A percentile compares a stretch with the other conserved stretches of the same genome.
Evolutionary conservation across 129 eudicot species (phyloP).

Genomic region (Chrysanthemum makinoi): DNA sequence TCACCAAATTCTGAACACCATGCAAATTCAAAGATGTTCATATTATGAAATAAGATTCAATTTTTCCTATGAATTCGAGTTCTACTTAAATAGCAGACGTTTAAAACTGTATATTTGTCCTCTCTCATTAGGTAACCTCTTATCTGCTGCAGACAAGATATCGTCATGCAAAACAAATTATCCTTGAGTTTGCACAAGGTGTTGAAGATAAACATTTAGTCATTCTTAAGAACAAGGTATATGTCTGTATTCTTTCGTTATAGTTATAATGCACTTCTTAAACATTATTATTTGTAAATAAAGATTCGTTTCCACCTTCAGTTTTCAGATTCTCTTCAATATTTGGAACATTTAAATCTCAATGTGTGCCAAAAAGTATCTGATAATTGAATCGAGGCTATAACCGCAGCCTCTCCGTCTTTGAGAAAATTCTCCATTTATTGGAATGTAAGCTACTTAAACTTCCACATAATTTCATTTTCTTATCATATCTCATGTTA

Average conservation of each 20-base stretch:
- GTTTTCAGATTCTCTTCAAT: slow-evolving; percentile 48
- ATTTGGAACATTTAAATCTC: slow-evolving; percentile 65
- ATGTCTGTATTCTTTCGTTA: background rate
- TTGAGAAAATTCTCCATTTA: slow-evolving; percentile 80
- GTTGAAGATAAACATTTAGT: slow-evolving; percentile 57
- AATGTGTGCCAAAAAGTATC: slow-evolving; percentile 94
- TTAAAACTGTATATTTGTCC: too few relatives aligned
- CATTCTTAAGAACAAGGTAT: slow-evolving; percentile 61
- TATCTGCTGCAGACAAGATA: slow-evolving; percentile 57
- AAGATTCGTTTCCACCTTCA: slow-evolving; percentile 30
- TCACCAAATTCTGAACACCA: too few relatives aligned
- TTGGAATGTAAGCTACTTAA: slow-evolving; percentile 88
- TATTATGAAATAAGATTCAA: too few relatives aligned
- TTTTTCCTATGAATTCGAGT: background rate
- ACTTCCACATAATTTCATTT: slow-evolving; percentile 7
- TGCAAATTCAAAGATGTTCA: too few relatives aligned
- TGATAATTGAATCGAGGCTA: slow-evolving; percentile 74
- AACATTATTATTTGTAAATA: background rate
- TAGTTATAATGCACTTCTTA: background rate
- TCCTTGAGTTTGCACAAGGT: slow-evolving; percentile 49
- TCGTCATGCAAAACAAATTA: slow-evolving; percentile 68
- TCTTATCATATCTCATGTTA: background rate
- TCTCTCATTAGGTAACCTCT: background rate
- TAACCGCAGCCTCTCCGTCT: slow-evolving; percentile 56
- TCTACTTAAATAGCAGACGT: background rate